phyloP scores from a whole-genome alignment of 148 eudicot genomes.

The Polygonum aviculare region DNA sequence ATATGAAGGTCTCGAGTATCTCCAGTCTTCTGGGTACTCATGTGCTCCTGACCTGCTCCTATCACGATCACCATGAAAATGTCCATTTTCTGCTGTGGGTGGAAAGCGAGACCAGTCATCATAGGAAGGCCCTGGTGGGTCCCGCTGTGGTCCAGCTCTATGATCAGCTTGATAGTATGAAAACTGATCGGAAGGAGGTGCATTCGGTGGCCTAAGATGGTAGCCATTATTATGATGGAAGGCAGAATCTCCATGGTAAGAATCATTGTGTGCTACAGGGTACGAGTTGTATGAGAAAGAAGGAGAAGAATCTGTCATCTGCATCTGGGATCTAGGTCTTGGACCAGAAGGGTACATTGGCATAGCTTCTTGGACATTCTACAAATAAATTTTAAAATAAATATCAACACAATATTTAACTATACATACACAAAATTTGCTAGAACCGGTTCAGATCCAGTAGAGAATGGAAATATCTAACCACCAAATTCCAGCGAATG shows the following conservation, averaged over 20 bases:
- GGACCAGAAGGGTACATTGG: constrained; percentile 30
- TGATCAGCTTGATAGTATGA: constrained; percentile 63
- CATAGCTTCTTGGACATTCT: constrained; percentile 47
- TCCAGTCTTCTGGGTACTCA: constrained; percentile 65
- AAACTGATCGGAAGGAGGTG: constrained; percentile 76
- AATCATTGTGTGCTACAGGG: constrained; percentile 40
- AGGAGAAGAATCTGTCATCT: constrained; percentile 31
- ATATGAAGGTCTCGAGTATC: constrained; percentile 52
- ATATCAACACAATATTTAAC: no score
- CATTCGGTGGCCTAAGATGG: constrained; percentile 68
- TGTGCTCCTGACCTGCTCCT: constrained; percentile 39
- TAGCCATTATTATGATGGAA: constrained; percentile 32
- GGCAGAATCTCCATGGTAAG: constrained; percentile 29
- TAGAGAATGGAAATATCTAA: no score
- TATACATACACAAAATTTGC: not conserved
- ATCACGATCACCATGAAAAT: constrained; percentile 62
- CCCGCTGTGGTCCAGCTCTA: constrained; percentile 39
- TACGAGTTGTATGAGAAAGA: constrained; percentile 39
- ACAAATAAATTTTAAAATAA: constrained; percentile 7
- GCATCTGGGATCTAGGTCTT: constrained; percentile 39
- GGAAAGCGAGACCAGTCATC: constrained; percentile 40
- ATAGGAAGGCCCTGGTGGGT: constrained; percentile 24
- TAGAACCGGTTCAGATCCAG: no score
- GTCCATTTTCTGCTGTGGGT: constrained; percentile 43
- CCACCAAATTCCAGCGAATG: not conserved